phyloP scores from a whole-genome alignment of 2,329 filamentous ascomycete species.

The Diatrype stigma region DNA sequence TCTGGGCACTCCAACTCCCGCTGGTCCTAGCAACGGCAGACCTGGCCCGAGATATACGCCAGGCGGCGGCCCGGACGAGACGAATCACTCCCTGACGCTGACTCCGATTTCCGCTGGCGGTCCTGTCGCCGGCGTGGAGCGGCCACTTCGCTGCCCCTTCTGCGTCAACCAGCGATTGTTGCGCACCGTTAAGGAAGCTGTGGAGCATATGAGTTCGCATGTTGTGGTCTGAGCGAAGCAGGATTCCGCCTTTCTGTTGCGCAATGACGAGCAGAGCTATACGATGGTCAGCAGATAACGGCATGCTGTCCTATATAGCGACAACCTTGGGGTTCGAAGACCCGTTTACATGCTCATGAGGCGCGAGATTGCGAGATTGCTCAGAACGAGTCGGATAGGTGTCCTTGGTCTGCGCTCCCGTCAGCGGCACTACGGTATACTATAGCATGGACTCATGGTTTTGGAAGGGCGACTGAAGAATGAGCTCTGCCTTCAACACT shows the following conservation, averaged over 20 bases:
- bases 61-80: conserved; percentile 25
- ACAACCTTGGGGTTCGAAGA: too few species aligned
- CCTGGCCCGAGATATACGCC: conserved; percentile 19
- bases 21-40: conserved; percentile 8
- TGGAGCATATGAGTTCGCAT: conserved; percentile 59
- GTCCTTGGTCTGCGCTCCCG: too few species aligned
- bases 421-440: too few species aligned
- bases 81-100: conserved; percentile 40
- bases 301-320: too few species aligned
- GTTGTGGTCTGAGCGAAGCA: conserved; percentile 43
- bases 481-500: too few species aligned
- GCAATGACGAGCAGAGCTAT: not conserved
- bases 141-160: conserved; percentile 54
- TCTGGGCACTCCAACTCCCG: conserved; percentile 13
- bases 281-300: too few species aligned
- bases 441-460: too few species aligned
- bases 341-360: too few species aligned
- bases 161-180: conserved; percentile 60
- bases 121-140: conserved; percentile 41
- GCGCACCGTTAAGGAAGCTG: conserved; percentile 56
- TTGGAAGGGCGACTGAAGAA: too few species aligned
- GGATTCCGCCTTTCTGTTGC: not conserved
- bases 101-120: conserved; percentile 51
- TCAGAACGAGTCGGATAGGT: too few species aligned
- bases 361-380: too few species aligned